Base-by-base conservation (phyloP, 495 filamentous ascomycete genomes). In the Emericellopsis terricola region DNA sequence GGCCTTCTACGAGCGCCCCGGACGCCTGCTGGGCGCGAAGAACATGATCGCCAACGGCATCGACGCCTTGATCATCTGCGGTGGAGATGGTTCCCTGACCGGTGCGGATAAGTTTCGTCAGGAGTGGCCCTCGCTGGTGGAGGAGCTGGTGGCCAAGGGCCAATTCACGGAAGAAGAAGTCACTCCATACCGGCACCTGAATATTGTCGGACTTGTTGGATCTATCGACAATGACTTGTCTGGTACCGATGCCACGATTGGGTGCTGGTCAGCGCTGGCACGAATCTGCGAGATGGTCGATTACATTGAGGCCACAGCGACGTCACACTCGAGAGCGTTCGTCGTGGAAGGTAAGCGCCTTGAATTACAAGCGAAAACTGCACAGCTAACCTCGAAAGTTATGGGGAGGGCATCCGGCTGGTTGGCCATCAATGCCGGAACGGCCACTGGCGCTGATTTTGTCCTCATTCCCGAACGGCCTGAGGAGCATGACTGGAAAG, bases 321-420 rank as follows among this genome's bases (percentile, higher is more conserved):
- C 75, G 24, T 93, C 83, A n/a, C 91, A 96, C 57, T 92, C 93
- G 37, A 65, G 91, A 43, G 91, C 91, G 26, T 99, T 99, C 53
- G 87, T 99, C 19, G 78, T 99, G 44, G 91, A 96, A 52, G n/a
- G n/a, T n/a, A n/a, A n/a, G n/a, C n/a, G n/a, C n/a, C n/a, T n/a
- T n/a, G n/a, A n/a, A n/a, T n/a, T n/a, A n/a, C n/a, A n/a, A n/a
- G n/a, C n/a, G n/a, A n/a, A n/a, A n/a, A n/a, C n/a, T n/a, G n/a
- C n/a, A n/a, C n/a, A n/a, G n/a, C n/a, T n/a, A n/a, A n/a, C n/a
- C n/a, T n/a, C n/a, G n/a, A n/a, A n/a, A n/a, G 91, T 96, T 31
- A 99, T 99, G 91, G 91, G 91, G n/a, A 71, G 91, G 37, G 87
- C 96, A 57, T 99, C 91, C 47, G 91, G 91, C 27, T 99, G 91